Evolutionary conservation across 768 basidiomycete genomes (phyloP), one percentile per base, ranked within the genome.

Genomic region (Chalciporus piperatus): DNA sequence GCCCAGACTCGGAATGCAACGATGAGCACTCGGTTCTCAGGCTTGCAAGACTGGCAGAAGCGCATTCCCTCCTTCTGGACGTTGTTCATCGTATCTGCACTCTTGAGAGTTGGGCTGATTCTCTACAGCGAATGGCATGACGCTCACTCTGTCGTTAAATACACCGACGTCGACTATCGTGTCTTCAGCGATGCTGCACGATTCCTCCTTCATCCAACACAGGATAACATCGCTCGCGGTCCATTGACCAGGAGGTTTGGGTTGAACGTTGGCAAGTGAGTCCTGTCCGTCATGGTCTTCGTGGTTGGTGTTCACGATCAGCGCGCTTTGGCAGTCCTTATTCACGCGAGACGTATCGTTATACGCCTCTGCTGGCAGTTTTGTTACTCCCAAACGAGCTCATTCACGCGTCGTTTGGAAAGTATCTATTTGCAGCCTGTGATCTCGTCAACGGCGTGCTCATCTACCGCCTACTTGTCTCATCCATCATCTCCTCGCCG

Each of bases 111-210:
- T 28, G 75, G 65, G 6, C 80, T 96, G 40, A 85, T 96, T 51
- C 64, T 85, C 4, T 96, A 94, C 67, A 92, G 91, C 63, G 89
- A 90, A 72, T 92, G 89, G 83, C 92, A 94, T 52, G 93, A 97
- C 60, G 80, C 81, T 14, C 83, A 74, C 59, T 90, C 89, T 1
- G 68, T 82, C 27, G 84, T 98, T 20, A 95, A 95, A 69, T 99
- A 98, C 66, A 98, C 97, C n/a, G 97, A 99, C 70, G 78, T 98
- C 58, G 97, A 99, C 71, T 98, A 98, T 70, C 80, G 84, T 33
- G 96, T 99, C 59, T 97, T 98, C 74, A 89, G 82, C 41, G 96
- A 98, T 67, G 97, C 97, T 4, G 85, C 93, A 1, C 74, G 71
- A 38, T 92, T 90, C 64, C 62, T 91, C 28, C 66, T 82, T 23